Evolutionary conservation across 805 yeast species (phyloP).

Genomic region (Saturnispora kantuleensis): DNA sequence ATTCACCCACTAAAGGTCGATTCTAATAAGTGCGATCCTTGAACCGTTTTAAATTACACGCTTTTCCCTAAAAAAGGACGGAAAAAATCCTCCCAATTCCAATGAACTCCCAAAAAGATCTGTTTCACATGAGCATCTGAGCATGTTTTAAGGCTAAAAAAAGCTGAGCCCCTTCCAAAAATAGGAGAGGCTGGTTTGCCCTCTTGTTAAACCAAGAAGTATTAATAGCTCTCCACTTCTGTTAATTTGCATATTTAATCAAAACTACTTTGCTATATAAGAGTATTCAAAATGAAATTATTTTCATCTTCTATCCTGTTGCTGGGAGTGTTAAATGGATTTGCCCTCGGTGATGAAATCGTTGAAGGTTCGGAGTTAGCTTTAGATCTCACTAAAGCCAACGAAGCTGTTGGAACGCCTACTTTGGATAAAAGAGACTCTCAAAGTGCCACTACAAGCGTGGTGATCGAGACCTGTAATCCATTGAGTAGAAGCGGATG

Average conservation of each 20-base stretch:
- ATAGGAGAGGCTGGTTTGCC: conserved; percentile 16
- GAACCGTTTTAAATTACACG: too few relatives aligned
- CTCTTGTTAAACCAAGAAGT: background rate
- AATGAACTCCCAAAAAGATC: too few relatives aligned
- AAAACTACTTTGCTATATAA: too few relatives aligned
- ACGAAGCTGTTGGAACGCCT: background rate
- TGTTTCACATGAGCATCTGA: conserved; percentile 16
- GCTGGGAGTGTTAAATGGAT: background rate
- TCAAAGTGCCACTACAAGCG: conserved; percentile 9
- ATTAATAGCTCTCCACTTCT: background rate
- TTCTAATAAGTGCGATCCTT: too few relatives aligned
- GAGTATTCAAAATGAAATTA: too few relatives aligned
- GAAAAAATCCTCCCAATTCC: too few relatives aligned
- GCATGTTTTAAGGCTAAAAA: conserved; percentile 22
- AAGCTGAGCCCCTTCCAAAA: conserved; percentile 5
- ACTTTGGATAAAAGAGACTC: background rate
- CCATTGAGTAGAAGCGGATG: conserved; percentile 25
- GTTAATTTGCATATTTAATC: background rate
- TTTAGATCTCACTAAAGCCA: background rate
- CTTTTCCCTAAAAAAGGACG: too few relatives aligned
- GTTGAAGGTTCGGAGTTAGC: too few relatives aligned
- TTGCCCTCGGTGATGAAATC: too few relatives aligned
- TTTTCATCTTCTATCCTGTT: background rate
- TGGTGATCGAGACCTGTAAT: conserved; percentile 23
- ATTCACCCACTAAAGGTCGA: too few relatives aligned